Conservation (phyloP, 306 rosid species). For the Fragaria nilgerrensis region DNA sequence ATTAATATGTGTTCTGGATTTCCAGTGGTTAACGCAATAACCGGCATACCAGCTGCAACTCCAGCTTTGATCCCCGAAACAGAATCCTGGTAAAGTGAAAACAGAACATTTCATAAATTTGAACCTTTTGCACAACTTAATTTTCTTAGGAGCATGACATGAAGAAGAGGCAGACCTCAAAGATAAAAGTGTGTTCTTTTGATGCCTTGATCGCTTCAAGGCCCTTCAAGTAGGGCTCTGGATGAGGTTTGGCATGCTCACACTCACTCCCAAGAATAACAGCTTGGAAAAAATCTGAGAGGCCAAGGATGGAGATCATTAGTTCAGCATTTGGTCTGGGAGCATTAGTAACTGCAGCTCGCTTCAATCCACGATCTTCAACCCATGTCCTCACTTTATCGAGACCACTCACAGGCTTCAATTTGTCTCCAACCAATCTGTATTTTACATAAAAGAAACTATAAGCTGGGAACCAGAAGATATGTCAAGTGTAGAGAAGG, state of each 20-base stretch:
- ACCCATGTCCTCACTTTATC: constrained; percentile 77
- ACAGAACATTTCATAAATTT: constrained; percentile 19
- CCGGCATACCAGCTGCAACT: constrained; percentile 94
- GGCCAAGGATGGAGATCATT: constrained; percentile 72
- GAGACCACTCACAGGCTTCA: constrained; percentile 72
- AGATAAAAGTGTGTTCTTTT: constrained; percentile 81
- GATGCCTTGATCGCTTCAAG: constrained; percentile 75
- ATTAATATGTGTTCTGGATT: constrained; percentile 64
- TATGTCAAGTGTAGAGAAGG: constrained; percentile 14
- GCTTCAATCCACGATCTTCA: constrained; percentile 75
- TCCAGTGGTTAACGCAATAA: constrained; percentile 71
- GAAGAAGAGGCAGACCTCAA: constrained; percentile 64
- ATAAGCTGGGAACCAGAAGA: constrained; percentile 17
- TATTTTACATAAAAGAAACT: constrained; percentile 25
- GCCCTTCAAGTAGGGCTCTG: constrained; percentile 87
- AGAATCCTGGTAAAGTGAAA: constrained; percentile 58
- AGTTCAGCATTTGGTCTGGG: constrained; percentile 90
- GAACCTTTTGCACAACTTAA: background rate
- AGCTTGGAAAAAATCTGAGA: constrained; percentile 72
- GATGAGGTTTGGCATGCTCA: constrained; percentile 87
- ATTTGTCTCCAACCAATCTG: constrained; percentile 69
- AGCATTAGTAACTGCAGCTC: constrained; percentile 97
- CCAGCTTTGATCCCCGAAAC: constrained; percentile 91
- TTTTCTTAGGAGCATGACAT: constrained; percentile 4
- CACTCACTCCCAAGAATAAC: constrained; percentile 78